Percentiles rank a stretch among this genome's conserved stretches.
Evolutionary conservation across 495 filamentous ascomycete genomes (phyloP).

Genomic region (Tuber aestivum): DNA sequence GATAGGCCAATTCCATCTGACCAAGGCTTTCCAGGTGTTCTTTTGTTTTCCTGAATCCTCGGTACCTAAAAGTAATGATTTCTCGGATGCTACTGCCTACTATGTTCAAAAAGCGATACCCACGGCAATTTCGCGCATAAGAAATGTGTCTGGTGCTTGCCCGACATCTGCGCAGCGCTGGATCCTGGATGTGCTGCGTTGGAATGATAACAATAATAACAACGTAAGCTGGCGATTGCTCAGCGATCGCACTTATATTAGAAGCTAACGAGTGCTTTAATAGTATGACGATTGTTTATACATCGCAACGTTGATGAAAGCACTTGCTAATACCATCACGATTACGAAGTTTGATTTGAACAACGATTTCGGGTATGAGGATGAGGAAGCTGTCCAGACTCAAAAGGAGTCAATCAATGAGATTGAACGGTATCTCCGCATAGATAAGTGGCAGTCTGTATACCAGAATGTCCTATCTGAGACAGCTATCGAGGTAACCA

Average conservation of each 20-base stretch:
- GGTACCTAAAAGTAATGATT: slow-evolving; percentile 83
- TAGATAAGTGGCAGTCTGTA: slow-evolving; percentile 89
- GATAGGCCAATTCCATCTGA: slow-evolving; percentile 77
- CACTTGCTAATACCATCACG: slow-evolving; percentile 65
- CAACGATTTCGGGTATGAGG: slow-evolving; percentile 51
- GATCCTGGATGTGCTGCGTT: slow-evolving; percentile 77
- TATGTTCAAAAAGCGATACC: slow-evolving; percentile 75
- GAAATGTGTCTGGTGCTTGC: slow-evolving; percentile 68
- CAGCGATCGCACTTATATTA: slow-evolving; percentile 6
- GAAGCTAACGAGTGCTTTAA: slow-evolving; percentile 7
- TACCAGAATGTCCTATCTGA: slow-evolving; percentile 86
- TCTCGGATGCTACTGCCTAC: slow-evolving; percentile 74
- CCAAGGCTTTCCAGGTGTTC: slow-evolving; percentile 74
- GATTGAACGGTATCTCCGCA: slow-evolving; percentile 80
- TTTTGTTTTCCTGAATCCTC: slow-evolving; percentile 71
- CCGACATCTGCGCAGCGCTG: slow-evolving; percentile 69
- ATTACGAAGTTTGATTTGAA: slow-evolving; percentile 45
- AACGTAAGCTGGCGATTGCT: slow-evolving; percentile 46
- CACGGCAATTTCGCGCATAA: slow-evolving; percentile 67
- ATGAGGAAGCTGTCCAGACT: slow-evolving; percentile 54
- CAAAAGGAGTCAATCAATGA: slow-evolving; percentile 68
- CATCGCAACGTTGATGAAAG: slow-evolving; percentile 70
- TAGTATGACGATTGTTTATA: slow-evolving; percentile 81
- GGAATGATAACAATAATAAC: slow-evolving; percentile 90
- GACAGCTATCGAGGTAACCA: slow-evolving; percentile 55